Conservation (phyloP, 441 rosid species). For the Eruca vesicaria region DNA sequence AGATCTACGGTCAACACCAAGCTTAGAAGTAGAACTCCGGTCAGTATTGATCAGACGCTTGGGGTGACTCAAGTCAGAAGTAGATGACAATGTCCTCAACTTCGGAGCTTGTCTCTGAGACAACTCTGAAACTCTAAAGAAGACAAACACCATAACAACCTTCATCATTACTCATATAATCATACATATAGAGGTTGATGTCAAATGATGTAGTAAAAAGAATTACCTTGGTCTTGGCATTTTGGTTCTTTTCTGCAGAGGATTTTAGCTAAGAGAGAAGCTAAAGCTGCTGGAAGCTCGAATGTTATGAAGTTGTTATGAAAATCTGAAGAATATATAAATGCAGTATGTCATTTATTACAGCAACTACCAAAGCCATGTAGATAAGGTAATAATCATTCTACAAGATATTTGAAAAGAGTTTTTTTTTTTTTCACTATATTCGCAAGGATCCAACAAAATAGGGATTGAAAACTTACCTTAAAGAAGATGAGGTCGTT, state of each 20-base stretch:
- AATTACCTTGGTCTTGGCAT: slow-evolving; percentile 78
- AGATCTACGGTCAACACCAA: slow-evolving; percentile 65
- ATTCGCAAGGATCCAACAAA: slow-evolving; percentile 15
- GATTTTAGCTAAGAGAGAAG: slow-evolving; percentile 9
- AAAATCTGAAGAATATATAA: slow-evolving; percentile 6
- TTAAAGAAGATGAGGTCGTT: background rate
- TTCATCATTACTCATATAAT: background rate
- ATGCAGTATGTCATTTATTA: slow-evolving; percentile 9
- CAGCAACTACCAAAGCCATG: slow-evolving; percentile 11
- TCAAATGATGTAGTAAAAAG: background rate
- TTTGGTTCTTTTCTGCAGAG: slow-evolving; percentile 1
- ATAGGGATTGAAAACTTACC: slow-evolving; percentile 10
- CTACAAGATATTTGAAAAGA: background rate
- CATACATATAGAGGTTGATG: background rate
- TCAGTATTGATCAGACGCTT: slow-evolving; percentile 54
- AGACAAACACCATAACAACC: background rate
- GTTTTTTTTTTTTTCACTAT: background rate
- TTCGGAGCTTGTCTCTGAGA: slow-evolving; percentile 77
- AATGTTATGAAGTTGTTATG: slow-evolving; percentile 25
- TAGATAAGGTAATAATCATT: background rate
- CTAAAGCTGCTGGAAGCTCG: slow-evolving; percentile 3
- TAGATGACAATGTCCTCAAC: slow-evolving; percentile 59
- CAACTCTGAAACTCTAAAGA: slow-evolving; percentile 62
- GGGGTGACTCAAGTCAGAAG: slow-evolving; percentile 55
- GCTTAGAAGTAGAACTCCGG: slow-evolving; percentile 70